phyloP scores from a whole-genome alignment of 345 rosid species.

The Draba incana region DNA sequence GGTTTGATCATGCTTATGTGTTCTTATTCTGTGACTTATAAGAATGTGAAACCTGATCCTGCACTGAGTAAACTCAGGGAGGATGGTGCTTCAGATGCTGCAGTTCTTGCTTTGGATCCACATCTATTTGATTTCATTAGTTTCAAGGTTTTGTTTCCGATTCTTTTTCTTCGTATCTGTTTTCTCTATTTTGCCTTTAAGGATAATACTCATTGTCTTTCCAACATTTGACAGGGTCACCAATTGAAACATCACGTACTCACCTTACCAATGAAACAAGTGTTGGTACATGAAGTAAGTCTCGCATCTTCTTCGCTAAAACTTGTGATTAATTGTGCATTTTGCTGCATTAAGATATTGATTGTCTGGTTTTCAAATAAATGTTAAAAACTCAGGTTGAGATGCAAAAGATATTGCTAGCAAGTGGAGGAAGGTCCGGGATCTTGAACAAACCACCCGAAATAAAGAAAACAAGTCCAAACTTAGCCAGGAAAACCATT shows the following conservation, averaged over 20 bases:
- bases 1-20: constrained; percentile 72
- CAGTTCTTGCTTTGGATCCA: constrained; percentile 70
- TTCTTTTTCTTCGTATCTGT: constrained; percentile 27
- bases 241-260: constrained; percentile 60
- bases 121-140: constrained; percentile 65
- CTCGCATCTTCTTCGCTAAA: constrained; percentile 5
- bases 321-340: constrained; percentile 2
- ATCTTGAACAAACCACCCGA: constrained; percentile 46
- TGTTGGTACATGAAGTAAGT: constrained; percentile 85
- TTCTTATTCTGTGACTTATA: constrained; percentile 76
- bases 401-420: constrained; percentile 80
- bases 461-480: constrained; percentile 41
- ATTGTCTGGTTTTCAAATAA: background rate
- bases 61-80: constrained; percentile 46
- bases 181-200: constrained; percentile 21
- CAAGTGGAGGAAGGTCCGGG: constrained; percentile 53
- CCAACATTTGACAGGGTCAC: constrained; percentile 59
- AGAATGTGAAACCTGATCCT: constrained; percentile 55
- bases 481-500: constrained; percentile 38
- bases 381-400: constrained; percentile 61
- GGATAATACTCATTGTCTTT: constrained; percentile 31
- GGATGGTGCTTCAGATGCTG: constrained; percentile 54
- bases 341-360: constrained; percentile 19
- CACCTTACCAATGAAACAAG: constrained; percentile 76
- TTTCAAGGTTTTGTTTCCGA: constrained; percentile 63